Base-by-base conservation (phyloP, 2,329 filamentous ascomycete species). In the Cercospora beticola region DNA sequence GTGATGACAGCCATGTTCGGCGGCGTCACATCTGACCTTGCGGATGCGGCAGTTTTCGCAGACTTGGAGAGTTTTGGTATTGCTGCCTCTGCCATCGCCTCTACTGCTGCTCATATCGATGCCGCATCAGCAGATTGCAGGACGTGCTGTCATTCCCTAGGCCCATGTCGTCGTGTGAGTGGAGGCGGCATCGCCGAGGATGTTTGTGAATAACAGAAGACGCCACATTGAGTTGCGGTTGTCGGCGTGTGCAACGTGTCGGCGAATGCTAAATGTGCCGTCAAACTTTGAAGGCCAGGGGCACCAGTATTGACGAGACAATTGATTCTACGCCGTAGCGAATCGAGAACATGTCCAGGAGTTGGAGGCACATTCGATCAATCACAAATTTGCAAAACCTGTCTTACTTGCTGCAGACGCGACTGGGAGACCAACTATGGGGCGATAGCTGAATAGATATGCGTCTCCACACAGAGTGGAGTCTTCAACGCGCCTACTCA, bases 21-120 rank as follows among this genome's bases (percentile, higher is more conserved):
- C 63, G 31, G 59, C 56, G 40, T 72, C 70, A 52, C 70, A 72
- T 61, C 56, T 67, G 30, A 68, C 49, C 30, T 72, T 66, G n/a
- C 70, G 66, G 21, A 67, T 59, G 49, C 70, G 64, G 59, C 70
- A 72, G 57, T 30, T 61, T 52, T 70, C 60, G 49, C 70, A 72
- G n/a, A 72, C 70, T 49, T 49, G 43, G 9, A 49, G 43, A 49
- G 43, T 49, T 83, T 60, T 81, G 82, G 14, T 86, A 81, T 71
- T 85, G 79, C 64, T 77, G 71, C 68, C 80, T 18, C 43, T 49
- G 18, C 43, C 43, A 49, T 49, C 43, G 43, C 43, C 43, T 49
- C 43, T 49, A 23, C 43, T 49, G 79, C 59, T 62, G 36, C 36
- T 62, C 59, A 40, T 62, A 26, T 62, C 33, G 59, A 60, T 40